Evolutionary conservation across 495 filamentous ascomycete genomes (phyloP), one percentile per base, ranked within the genome.

Genomic region (Aspergillus heteromorphus): DNA sequence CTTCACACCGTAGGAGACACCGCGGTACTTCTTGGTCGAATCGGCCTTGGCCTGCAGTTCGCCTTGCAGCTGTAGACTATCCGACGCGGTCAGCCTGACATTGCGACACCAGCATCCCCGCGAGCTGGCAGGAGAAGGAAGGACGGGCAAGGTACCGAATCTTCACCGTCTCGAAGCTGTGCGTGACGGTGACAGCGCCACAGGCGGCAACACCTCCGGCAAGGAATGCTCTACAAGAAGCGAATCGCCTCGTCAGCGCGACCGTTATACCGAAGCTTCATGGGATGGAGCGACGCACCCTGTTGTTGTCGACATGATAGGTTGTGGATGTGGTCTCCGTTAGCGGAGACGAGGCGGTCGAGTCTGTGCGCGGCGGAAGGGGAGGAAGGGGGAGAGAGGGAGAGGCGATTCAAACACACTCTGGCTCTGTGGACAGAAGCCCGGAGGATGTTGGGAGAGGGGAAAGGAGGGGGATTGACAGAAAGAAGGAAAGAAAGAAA

Each of bases 91-190:
- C n/a, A 38, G 13, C 34, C 5, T 38, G 6, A 38, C 34, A 6
- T 13, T 19, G 34, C 40, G 21, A 49, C 23, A 48, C 23, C 31
- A 47, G 8, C 3, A 27, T 21, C 6, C 34, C 31, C 18, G 4
- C 23, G 23, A 7, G 23, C 23, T 27, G 23, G 7, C 23, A 27
- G 13, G n/a, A 29, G 13, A 17, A 29, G 23, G 38, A 23, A 25
- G 17, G 40, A 53, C 40, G 18, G 10, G 50, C 2, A 16, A 14
- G 74, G 50, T 65, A 92, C 88, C 92, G 89, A 67, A 97, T 99
- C 83, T 99, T 99, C 54, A 97, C 91, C 6, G 93, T 97, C 73
- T 99, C 93, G 76, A 97, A 97, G 55, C 91, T 89, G 71, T 99
- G 93, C 36, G 93, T 99, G 43, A 95, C 92, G 4, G 93, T 97